Evolutionary conservation across 371 early-diverging fungal species (phyloP), one percentile per base, ranked within the genome.

Genomic region (Rhizomucor miehei): DNA sequence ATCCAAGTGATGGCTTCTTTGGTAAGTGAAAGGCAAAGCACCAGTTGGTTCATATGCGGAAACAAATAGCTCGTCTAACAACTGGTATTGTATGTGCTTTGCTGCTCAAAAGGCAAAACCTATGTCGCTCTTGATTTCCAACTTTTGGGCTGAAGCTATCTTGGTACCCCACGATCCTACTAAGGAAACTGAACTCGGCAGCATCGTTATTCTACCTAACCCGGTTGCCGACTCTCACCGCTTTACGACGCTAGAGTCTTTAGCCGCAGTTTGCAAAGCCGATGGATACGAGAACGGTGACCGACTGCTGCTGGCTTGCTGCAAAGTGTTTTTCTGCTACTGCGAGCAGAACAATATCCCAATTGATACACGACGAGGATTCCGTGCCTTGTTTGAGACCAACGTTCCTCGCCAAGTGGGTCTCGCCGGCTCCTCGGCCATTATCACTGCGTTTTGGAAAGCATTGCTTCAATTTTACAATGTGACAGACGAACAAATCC

Each of bases 401-500:
- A 87, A 83, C 52, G 80, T 89, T 38, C 86, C 89, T 20, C 73
- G 84, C 44, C 89, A 89, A 60, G 89, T 89, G n/a, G 89, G 89
- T 0, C 66, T 89, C 3, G 86, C 87, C 4, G 89, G 89, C 0
- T 81, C 81, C 8, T 86, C 86, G 1, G 87, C 87, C 2, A 78
- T 88, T 6, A 69, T 86, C 17, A 82, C 81, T 6, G 84, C 84
- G 1, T 67, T 82, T 16, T 78, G 85, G 70, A 78, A 80, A 38
- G 69, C 73, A 1, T 60, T 88, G 36, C 54, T 77, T 23, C 16
- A 53, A 13, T 79, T 78, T 63, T 79, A 86, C 60, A 53, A 59
- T 11, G 60, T 83, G 0, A 66, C 63, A 13, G 46, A 52, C 4
- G 37, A 63, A 9, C 46, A 69, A 0, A 80, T 86, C 29, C 75